phyloP scores from a whole-genome alignment of 257 asterid genomes.

The Scutellaria minor region DNA sequence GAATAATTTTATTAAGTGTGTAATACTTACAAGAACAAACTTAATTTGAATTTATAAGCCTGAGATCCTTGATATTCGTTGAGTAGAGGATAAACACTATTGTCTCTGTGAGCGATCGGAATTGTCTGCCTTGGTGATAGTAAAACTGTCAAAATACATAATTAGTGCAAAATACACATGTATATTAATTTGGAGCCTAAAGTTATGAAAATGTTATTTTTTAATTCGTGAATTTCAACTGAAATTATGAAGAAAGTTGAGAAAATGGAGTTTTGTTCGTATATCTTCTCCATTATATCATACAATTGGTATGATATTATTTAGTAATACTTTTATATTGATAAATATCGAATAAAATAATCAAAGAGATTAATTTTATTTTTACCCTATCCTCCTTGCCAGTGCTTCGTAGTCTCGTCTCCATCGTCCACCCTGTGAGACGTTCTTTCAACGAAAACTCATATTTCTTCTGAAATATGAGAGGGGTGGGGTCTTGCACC shows the following conservation, averaged over 20 bases:
- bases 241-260: too few relatives aligned
- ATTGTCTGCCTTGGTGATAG: not conserved
- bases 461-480: not conserved
- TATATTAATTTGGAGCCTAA: too few relatives aligned
- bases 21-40: too few relatives aligned
- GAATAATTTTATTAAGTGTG: too few relatives aligned
- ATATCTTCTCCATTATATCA: too few relatives aligned
- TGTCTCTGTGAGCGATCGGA: not conserved
- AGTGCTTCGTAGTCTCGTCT: not conserved
- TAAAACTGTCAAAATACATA: slow-evolving; percentile 2
- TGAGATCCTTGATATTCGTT: not conserved
- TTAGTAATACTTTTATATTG: too few relatives aligned
- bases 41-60: too few relatives aligned
- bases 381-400: slow-evolving; percentile 6
- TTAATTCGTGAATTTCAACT: too few relatives aligned
- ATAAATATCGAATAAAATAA: too few relatives aligned
- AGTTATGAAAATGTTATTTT: too few relatives aligned
- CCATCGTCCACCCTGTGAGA: slow-evolving; percentile 9
- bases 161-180: not conserved
- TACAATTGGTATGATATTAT: not conserved
- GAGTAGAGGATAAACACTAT: not conserved
- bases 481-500: slow-evolving; percentile 12
- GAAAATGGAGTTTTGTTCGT: too few relatives aligned
- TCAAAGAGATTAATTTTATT: not conserved
- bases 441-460: not conserved